Evolutionary conservation across 805 yeast genomes (phyloP).

Genomic region (Yarrowia yakushimensis): DNA sequence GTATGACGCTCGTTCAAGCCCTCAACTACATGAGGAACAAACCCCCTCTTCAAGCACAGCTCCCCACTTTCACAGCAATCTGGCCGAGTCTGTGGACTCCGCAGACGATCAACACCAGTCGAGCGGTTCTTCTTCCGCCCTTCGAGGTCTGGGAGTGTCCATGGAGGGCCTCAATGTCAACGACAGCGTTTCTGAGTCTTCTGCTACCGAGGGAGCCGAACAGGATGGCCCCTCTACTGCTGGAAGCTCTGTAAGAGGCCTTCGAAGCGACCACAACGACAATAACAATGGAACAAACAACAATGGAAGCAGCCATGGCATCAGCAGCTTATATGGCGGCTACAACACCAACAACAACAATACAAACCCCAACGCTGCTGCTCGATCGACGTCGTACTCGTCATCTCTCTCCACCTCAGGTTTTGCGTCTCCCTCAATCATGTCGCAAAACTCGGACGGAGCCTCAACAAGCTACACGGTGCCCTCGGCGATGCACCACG

Average conservation of each 20-base stretch:
- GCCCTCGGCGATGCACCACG: constrained; percentile 16
- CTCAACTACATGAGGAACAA: not conserved
- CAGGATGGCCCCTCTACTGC: not conserved
- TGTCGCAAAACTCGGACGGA: constrained; percentile 23
- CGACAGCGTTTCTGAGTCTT: not conserved
- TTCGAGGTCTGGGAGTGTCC: not conserved
- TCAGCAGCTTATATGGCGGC: not conserved
- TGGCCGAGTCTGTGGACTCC: not conserved
- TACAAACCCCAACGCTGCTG: constrained; percentile 16
- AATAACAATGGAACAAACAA: not conserved
- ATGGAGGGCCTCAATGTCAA: not conserved
- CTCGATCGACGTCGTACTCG: constrained; percentile 2
- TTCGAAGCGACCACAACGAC: not conserved
- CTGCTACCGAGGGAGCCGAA: not conserved
- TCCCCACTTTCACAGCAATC: not conserved
- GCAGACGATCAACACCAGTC: not conserved
- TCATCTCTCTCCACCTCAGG: constrained; percentile 7
- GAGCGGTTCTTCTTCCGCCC: not conserved
- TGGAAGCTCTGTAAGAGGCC: not conserved
- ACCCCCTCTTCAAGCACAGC: not conserved
- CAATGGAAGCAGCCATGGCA: not conserved
- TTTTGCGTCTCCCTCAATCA: not conserved
- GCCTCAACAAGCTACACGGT: constrained; percentile 29
- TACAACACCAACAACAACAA: not conserved
- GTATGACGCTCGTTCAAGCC: not conserved